A percentile compares a stretch with the other conserved stretches of the same genome.
Conservation (phyloP, 2,329 filamentous ascomycete species). For the Myriosclerotinia curreyana region DNA sequence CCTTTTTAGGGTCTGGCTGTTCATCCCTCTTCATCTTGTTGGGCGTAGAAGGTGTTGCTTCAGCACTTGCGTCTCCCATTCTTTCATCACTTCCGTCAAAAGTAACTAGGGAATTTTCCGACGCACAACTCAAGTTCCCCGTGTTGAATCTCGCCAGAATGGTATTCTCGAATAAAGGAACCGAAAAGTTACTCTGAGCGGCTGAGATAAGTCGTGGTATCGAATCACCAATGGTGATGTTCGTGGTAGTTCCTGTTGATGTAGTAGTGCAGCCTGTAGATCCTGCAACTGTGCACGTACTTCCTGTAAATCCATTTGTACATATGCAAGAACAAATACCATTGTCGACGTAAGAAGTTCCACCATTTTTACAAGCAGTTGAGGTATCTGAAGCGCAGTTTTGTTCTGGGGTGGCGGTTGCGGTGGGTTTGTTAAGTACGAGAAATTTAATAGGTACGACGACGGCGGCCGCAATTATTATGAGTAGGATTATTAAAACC, state of each 20-base stretch:
- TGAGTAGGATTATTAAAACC: slow-evolving; percentile 59
- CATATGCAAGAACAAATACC: slow-evolving; percentile 82
- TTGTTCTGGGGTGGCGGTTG: slow-evolving; percentile 24
- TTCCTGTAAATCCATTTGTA: slow-evolving; percentile 77
- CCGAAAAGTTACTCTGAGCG: slow-evolving; percentile 65
- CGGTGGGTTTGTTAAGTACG: slow-evolving; percentile 51
- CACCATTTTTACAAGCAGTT: slow-evolving; percentile 69
- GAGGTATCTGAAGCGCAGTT: slow-evolving; percentile 58
- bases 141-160: slow-evolving; percentile 75
- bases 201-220: slow-evolving; percentile 71
- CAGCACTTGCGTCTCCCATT: slow-evolving; percentile 25
- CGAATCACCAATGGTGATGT: slow-evolving; percentile 78
- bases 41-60: slow-evolving; percentile 20
- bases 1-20: background rate
- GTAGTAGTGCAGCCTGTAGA: slow-evolving; percentile 55
- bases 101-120: slow-evolving; percentile 83
- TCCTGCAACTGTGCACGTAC: slow-evolving; percentile 52
- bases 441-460: slow-evolving; percentile 70
- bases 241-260: slow-evolving; percentile 43
- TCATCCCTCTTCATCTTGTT: background rate
- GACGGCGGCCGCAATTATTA: slow-evolving; percentile 76
- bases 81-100: slow-evolving; percentile 58
- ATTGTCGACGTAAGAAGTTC: slow-evolving; percentile 66
- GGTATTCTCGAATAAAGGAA: slow-evolving; percentile 67
- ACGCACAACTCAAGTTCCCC: slow-evolving; percentile 72